Percentiles rank a stretch among this genome's conserved stretches.
phyloP scores from a whole-genome alignment of 495 filamentous ascomycete genomes.

The Daldinia caldariorum region DNA sequence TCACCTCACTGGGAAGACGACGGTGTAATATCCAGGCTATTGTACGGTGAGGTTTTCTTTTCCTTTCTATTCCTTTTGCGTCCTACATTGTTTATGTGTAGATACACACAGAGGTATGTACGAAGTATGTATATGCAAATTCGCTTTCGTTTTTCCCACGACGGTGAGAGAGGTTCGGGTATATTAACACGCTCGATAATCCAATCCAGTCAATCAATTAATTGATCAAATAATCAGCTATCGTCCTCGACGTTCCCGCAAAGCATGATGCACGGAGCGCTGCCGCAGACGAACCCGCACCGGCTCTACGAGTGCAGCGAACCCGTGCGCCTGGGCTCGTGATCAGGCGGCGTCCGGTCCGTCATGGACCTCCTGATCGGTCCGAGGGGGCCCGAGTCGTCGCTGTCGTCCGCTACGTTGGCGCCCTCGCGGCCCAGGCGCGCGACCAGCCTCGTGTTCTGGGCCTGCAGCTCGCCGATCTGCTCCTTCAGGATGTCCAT shows the following conservation, averaged over 20 bases:
- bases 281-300: background rate
- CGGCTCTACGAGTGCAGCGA: background rate
- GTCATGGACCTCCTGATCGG: conserved; percentile 30
- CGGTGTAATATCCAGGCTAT: background rate
- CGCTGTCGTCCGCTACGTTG: conserved; percentile 6
- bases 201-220: too few species aligned
- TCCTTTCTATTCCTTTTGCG: too few species aligned
- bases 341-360: conserved; percentile 10
- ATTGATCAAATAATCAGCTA: background rate
- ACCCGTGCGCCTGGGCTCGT: background rate
- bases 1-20: too few species aligned
- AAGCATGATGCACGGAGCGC: background rate
- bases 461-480: conserved; percentile 70
- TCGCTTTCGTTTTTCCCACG: too few species aligned
- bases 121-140: too few species aligned
- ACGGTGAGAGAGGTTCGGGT: background rate
- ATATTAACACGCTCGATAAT: background rate
- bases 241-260: background rate
- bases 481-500: conserved; percentile 69
- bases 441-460: conserved; percentile 69
- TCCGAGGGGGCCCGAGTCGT: background rate
- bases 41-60: background rate
- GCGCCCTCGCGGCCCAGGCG: conserved; percentile 58
- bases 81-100: too few species aligned
- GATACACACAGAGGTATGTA: too few species aligned